These are phyloP conservation scores for Tetracladium setigerum DNA, from an alignment of 495 filamentous ascomycete species.

Conservation along the genomic window DNA sequence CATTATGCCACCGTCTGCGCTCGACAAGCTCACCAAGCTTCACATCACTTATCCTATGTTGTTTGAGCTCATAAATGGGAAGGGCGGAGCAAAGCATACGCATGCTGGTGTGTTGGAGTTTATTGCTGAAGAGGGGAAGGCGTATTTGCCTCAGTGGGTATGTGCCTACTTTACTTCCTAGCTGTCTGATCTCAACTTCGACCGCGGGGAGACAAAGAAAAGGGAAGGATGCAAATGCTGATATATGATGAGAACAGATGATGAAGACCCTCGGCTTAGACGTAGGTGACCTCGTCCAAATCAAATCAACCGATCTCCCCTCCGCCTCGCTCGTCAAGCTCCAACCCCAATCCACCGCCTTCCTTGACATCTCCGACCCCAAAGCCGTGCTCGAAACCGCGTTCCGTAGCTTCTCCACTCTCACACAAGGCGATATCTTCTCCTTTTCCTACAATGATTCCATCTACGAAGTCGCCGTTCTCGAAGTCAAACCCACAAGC, in stretches of 20 bases:
- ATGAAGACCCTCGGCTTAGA: constrained; percentile 89
- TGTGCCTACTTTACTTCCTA: constrained; percentile 20
- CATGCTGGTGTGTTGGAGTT: constrained; percentile 97
- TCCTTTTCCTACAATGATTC: constrained; percentile 93
- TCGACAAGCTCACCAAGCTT: constrained; percentile 91
- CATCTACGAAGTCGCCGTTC: constrained; percentile 81
- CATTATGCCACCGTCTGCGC: constrained; percentile 85
- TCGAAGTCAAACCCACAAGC: constrained; percentile 82
- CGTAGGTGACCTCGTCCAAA: constrained; percentile 86
- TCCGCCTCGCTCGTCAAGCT: constrained; percentile 89
- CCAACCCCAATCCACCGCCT: constrained; percentile 82
- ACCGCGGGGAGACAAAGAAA: neutral
- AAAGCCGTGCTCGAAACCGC: constrained; percentile 97
- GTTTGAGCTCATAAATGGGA: constrained; percentile 87
- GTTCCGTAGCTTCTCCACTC: constrained; percentile 87
- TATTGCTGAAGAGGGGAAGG: constrained; percentile 92
- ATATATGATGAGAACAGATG: constrained; percentile 47
- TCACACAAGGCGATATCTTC: constrained; percentile 88
- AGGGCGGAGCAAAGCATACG: constrained; percentile 58
- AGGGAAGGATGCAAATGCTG: constrained; percentile 1
- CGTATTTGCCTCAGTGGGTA: constrained; percentile 95
- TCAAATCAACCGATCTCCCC: constrained; percentile 87
- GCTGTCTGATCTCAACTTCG: constrained; percentile 7
- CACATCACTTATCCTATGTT: constrained; percentile 98
- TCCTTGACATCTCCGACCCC: constrained; percentile 93